Evolutionary conservation across 495 filamentous ascomycete species (phyloP), one percentile per base, ranked within the genome.

Genomic region (Penicillium paxilli): DNA sequence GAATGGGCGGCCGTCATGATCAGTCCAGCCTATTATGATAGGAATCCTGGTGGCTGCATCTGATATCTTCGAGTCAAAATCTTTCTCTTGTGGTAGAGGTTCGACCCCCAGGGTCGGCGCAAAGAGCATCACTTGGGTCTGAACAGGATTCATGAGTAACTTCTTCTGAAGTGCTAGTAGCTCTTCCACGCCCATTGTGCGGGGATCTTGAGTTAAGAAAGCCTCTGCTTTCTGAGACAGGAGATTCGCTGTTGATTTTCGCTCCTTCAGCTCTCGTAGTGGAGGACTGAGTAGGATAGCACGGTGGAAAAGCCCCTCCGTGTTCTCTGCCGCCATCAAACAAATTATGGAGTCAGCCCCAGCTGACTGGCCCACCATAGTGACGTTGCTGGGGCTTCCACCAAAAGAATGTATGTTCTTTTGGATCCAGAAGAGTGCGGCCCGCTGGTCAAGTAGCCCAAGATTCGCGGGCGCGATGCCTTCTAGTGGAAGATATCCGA

Each of bases 351-450:
- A 50, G 44, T 55, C 52, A 19, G 54, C 60, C 3, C 82, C 79
- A 3, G 81, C 81, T 24, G 72, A 77, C 32, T 76, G 70, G 9
- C 78, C 79, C 50, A 73, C 70, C 6, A 76, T 66, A 0, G 74
- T 80, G 6, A 80, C 72, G 6, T 74, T 68, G 7, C 52, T 51
- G 14, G 73, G 65, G 57, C 78, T 71, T 2, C 79, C 79, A 16
- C 77, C 78, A 26, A 80, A 71, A 1, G 72, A 60, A 30, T 51
- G 47, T 47, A 82, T 79, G 47, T 81, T 72, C 23, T 66, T 62
- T 41, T 79, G 77, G 5, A 80, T 69, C 79, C 79, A 82, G 53
- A 73, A 60, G 8, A 76, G 57, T 1, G 69, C 71, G 12, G 53
- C 63, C 20, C 70, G 66, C 52, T 71, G 66, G 44, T 75, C 72